Evolutionary conservation across 352 stramenopile species (phyloP).

Genomic region (Phytophthora niederhauseri): DNA sequence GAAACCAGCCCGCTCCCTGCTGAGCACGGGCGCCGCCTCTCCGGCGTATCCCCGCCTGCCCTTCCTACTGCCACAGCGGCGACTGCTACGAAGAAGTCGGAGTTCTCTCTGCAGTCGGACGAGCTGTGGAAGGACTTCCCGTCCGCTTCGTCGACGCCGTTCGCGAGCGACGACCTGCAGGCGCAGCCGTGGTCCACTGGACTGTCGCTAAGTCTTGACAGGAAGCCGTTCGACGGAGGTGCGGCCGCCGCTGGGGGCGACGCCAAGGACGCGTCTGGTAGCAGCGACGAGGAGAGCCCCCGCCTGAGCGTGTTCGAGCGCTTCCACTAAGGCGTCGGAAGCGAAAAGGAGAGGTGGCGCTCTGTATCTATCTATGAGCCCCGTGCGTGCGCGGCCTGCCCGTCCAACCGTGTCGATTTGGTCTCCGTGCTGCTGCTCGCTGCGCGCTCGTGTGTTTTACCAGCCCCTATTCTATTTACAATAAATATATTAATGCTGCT

Average conservation of each 20-base stretch:
- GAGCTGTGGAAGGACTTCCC: constrained; percentile 85
- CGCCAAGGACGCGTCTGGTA: constrained; percentile 35
- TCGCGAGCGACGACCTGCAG: constrained; percentile 49
- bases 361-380: constrained; percentile 59
- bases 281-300: constrained; percentile 68
- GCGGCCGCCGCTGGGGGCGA: constrained; percentile 22
- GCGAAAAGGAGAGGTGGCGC: constrained; percentile 53
- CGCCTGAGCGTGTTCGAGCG: constrained; percentile 84
- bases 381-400: constrained; percentile 33
- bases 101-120: constrained; percentile 69
- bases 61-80: constrained; percentile 22
- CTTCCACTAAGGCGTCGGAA: constrained; percentile 71
- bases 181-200: constrained; percentile 60
- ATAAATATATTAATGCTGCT: constrained; percentile 74
- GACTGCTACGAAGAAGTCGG: constrained; percentile 39
- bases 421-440: constrained; percentile 37
- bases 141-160: constrained; percentile 35
- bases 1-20: constrained; percentile 21
- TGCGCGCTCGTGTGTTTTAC: constrained; percentile 46
- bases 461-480: constrained; percentile 83
- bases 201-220: constrained; percentile 68
- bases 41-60: constrained; percentile 29
- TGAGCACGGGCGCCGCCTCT: constrained; percentile 15
- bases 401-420: constrained; percentile 38
- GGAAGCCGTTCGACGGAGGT: constrained; percentile 45